Evolutionary conservation across 176 grass and related monocot species (phyloP), one percentile per base, ranked within the genome.

Genomic region (Phragmites australis): DNA sequence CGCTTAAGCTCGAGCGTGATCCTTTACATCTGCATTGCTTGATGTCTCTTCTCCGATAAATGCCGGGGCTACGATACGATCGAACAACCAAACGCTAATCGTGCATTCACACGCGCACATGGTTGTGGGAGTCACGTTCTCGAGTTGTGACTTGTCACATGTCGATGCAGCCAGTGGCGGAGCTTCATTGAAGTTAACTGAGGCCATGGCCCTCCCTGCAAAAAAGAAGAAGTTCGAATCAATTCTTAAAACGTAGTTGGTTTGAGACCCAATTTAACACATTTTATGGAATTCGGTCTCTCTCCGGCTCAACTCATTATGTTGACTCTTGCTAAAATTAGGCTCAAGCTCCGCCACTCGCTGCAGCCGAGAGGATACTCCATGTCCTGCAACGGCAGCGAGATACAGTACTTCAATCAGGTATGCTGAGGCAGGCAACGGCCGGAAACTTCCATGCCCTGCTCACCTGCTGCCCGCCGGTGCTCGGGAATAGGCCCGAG

Each of bases 381-480:
- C 73, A 61, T n/a, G 74, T 55, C 74, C 56, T 76, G 73, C 72
- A 21, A 30, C 74, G 74, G 74, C 74, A 76, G 42, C 16, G 8
- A 30, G 68, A 29, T 48, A 46, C n/a, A n/a, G n/a, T n/a, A n/a
- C n/a, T n/a, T n/a, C n/a, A n/a, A 55, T 68, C 54, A 56, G 60
- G 68, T 26, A 46, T 18, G 70, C 31, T 70, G 52, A 61, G 22
- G 74, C 62, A 69, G 85, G 71, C 44, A 68, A 74, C 56, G 79
- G 30, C 50, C 81, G 79, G 86, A 66, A 88, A 79, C 60, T 80
- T 84, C 75, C 81, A 88, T 88, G 61, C 68, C 52, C 60, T 74
- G 31, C 80, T 73, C 75, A 50, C 81, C 68, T 58, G 31, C 81
- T 60, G 26, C 40, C 50, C 81, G 43, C 42, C 6, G 4, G 56